Conservation (phyloP, 768 basidiomycete species). For the Hygrocybe punicea region DNA sequence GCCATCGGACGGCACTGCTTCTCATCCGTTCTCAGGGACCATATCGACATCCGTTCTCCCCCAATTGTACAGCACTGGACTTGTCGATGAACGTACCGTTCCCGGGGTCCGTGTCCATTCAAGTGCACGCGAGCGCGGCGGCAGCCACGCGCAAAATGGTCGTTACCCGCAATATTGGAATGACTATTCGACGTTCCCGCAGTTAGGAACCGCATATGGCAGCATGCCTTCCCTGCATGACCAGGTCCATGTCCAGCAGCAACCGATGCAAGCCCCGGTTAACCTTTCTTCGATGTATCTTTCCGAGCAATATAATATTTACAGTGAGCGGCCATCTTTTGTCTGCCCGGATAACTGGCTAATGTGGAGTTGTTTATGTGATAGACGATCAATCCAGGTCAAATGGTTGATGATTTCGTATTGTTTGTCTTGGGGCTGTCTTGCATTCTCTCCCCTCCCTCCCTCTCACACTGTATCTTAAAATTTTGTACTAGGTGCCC, state of each 20-base stretch:
- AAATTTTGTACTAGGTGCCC: not conserved
- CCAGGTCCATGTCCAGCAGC: not conserved
- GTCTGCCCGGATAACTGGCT: not conserved
- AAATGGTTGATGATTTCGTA: not conserved
- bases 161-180: constrained; percentile 56
- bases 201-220: constrained; percentile 43
- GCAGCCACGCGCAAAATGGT: constrained; percentile 12
- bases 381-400: not conserved
- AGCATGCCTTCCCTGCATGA: constrained; percentile 11
- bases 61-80: constrained; percentile 70
- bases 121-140: constrained; percentile 15
- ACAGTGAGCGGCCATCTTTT: constrained; percentile 1
- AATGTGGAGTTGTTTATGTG: too few relatives aligned
- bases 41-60: constrained; percentile 72
- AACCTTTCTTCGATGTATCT: constrained; percentile 7
- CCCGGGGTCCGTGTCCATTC: constrained; percentile 14
- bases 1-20: constrained; percentile 24
- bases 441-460: not conserved
- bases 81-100: constrained; percentile 47
- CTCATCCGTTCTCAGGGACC: constrained; percentile 40
- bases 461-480: not conserved
- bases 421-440: not conserved
- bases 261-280: not conserved
- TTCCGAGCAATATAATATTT: constrained; percentile 10
- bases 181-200: constrained; percentile 52